Conservation (phyloP, 2,329 filamentous ascomycete genomes). For the Neopestalotiopsis sp. region DNA sequence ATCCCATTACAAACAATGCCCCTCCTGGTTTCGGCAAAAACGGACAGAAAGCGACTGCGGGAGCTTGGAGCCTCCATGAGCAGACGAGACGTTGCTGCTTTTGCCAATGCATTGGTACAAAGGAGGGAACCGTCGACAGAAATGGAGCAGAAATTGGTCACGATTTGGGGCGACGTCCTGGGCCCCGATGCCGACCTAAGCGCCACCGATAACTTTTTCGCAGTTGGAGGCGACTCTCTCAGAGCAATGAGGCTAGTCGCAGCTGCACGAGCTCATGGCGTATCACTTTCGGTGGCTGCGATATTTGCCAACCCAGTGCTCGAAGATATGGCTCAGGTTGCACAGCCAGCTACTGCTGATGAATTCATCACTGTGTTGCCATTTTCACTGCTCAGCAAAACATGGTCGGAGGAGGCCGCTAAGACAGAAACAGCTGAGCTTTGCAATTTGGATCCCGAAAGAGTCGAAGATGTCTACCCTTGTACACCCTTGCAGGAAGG, state of each 20-base stretch:
- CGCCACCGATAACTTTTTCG: slow-evolving; percentile 39
- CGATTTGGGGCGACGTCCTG: slow-evolving; percentile 45
- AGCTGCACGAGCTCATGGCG: slow-evolving; percentile 43
- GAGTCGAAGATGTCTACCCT: slow-evolving; percentile 58
- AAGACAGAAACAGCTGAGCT: slow-evolving; percentile 44
- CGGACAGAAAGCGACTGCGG: slow-evolving; percentile 53
- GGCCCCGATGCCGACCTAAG: slow-evolving; percentile 38
- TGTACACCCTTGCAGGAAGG: slow-evolving; percentile 61
- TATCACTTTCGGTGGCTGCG: slow-evolving; percentile 49
- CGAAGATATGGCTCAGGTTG: slow-evolving; percentile 47
- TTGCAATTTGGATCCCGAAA: slow-evolving; percentile 42
- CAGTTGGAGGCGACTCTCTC: slow-evolving; percentile 50
- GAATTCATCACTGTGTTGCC: slow-evolving; percentile 34
- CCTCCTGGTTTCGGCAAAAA: slow-evolving; percentile 54
- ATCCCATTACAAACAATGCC: slow-evolving; percentile 53
- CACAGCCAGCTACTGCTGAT: slow-evolving; percentile 33
- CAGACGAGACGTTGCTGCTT: slow-evolving; percentile 44
- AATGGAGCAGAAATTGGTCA: slow-evolving; percentile 43
- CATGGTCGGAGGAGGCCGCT: slow-evolving; percentile 41
- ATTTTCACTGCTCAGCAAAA: slow-evolving; percentile 46
- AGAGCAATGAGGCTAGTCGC: slow-evolving; percentile 57
- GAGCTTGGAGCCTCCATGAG: slow-evolving; percentile 49
- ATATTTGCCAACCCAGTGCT: slow-evolving; percentile 53
- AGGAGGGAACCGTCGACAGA: slow-evolving; percentile 44
- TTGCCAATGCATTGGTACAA: slow-evolving; percentile 36